Percentiles rank a stretch among this genome's conserved stretches.
These are phyloP conservation scores for Pseudomonodictys pantanalensis DNA, from an alignment of 495 filamentous ascomycete species.

Conservation along the genomic window DNA sequence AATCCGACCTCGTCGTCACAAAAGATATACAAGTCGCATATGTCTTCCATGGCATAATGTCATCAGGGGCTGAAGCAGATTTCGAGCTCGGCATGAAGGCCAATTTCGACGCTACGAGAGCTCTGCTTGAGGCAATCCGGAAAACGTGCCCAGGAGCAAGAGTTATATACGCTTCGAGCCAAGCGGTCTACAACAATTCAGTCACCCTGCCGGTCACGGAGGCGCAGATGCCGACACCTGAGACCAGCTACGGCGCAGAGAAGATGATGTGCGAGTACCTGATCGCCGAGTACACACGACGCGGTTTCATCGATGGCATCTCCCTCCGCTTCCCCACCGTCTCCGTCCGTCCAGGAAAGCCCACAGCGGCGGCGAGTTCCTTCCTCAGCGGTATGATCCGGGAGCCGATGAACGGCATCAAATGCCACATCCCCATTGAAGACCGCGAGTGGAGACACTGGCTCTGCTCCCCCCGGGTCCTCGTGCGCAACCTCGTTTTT, in stretches of 20 bases:
- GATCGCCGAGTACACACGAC: slow-evolving; percentile 72
- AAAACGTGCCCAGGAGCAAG: slow-evolving; percentile 57
- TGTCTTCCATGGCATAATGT: slow-evolving; percentile 86
- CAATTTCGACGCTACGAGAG: slow-evolving; percentile 69
- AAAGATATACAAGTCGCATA: slow-evolving; percentile 60
- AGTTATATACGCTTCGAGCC: slow-evolving; percentile 58
- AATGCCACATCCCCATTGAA: slow-evolving; percentile 59
- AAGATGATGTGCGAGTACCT: slow-evolving; percentile 74
- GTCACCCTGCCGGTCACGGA: slow-evolving; percentile 50
- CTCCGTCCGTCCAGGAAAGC: slow-evolving; percentile 68
- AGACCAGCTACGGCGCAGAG: slow-evolving; percentile 72
- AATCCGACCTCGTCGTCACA: slow-evolving; percentile 50
- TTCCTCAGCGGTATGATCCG: slow-evolving; percentile 74
- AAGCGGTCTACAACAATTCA: slow-evolving; percentile 62
- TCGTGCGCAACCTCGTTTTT: slow-evolving; percentile 69
- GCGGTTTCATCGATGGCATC: slow-evolving; percentile 65
- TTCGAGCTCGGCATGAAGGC: slow-evolving; percentile 65
- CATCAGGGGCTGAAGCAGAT: slow-evolving; percentile 69
- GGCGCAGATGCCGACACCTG: slow-evolving; percentile 60
- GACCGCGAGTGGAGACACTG: slow-evolving; percentile 57
- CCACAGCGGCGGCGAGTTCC: slow-evolving; percentile 69
- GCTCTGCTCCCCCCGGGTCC: slow-evolving; percentile 63
- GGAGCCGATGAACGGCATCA: slow-evolving; percentile 61
- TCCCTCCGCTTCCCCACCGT: slow-evolving; percentile 72
- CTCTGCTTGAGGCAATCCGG: slow-evolving; percentile 61